Base-by-base conservation (phyloP, 805 yeast species). In the Yueomyces sinensis region DNA sequence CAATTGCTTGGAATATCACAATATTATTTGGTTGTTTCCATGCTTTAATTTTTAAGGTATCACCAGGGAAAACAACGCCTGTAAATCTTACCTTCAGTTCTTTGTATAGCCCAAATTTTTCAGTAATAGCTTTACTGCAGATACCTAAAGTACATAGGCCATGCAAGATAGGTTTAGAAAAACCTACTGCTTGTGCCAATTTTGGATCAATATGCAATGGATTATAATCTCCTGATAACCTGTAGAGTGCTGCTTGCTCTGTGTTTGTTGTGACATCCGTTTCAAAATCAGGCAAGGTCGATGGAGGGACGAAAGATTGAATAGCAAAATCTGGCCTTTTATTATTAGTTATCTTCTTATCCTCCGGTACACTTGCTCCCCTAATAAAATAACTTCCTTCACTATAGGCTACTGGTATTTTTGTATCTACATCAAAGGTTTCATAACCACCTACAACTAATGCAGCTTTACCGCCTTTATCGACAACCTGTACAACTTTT, bases 191-290 rank as follows among this genome's bases (percentile, higher is more conserved):
- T 42, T 76, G 72, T 13, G 97, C 96, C 60, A 87, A 80, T 22
- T 57, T 66, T 15, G 97, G 96, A 62, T 89, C 97, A 54, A 89
- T 78, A 63, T 87, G 98, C 47, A 89, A 70, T 40, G 98, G 98
- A 59, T 89, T 89, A 58, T 76, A 77, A 65, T 89, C 98, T 36
- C 95, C 97, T 41, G 89, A 78, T 41, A 89, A 66, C 56, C 98
- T 74, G 65, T 89, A 89, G 37, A 87, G 60, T 4, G 94, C 83
- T 31, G 96, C 96, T 57, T 76, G 84, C 56, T 86, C 82, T 30
- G 58, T 65, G 19, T 68, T 53, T 2, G 91, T 81, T 43, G 68
- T 59, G 47, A 73, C 68, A 30, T 66, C 71, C 31, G 59, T 56
- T 37, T 68, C 74, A 49, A 71, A 81, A 52, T 82, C 93, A 5